Base-by-base conservation (phyloP, 148 eudicot species). In the Rhododendron henanense region DNA sequence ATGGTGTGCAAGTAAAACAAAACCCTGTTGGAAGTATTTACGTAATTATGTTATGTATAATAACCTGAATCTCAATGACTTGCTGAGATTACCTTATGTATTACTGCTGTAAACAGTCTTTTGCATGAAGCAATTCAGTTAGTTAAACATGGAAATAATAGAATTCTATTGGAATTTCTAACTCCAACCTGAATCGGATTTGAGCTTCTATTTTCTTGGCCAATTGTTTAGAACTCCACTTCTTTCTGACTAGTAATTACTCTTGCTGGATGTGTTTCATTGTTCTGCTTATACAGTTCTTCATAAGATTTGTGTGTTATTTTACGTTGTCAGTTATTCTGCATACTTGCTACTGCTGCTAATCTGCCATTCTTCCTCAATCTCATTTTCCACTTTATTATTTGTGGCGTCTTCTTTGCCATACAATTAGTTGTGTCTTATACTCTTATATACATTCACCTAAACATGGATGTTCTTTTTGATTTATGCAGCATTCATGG, bases 401-500 rank as follows among this genome's bases (percentile, higher is more conserved):
- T 37, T 47, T 82, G 8, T 13, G 47, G 48, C 14, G 6, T 39
- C n/a, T 39, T 23, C 4, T 76, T 76, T 76, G 50, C 79, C 21
- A 3, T 19, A 76, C 50, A 39, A 16, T 39, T 76, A 10, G 33
- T 78, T 78, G 50, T n/a, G 57, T 28, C 10, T 78, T 28, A 25
- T 83, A 21, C 47, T 28, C 10, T 78, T 28, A 25, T 83, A 21
- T 83, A 51, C 18, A 48, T 69, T 39, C 18, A 31, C 61, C 21
- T 31, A 23, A 71, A 57, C 37, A 15, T 74, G 6, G 81, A 1
- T 5, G 4, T 41, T 83, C 7, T n/a, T 8, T 71, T 77, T 79
- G 41, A 80, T 41, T 44, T 28, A 21, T 87, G 86, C 84, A 87
- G 89, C 59, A 87, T 87, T 57, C 89, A 87, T 67, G 89, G 89